Evolutionary conservation across 768 basidiomycete genomes (phyloP).

Genomic region (Stropharia rugosoannulata): DNA sequence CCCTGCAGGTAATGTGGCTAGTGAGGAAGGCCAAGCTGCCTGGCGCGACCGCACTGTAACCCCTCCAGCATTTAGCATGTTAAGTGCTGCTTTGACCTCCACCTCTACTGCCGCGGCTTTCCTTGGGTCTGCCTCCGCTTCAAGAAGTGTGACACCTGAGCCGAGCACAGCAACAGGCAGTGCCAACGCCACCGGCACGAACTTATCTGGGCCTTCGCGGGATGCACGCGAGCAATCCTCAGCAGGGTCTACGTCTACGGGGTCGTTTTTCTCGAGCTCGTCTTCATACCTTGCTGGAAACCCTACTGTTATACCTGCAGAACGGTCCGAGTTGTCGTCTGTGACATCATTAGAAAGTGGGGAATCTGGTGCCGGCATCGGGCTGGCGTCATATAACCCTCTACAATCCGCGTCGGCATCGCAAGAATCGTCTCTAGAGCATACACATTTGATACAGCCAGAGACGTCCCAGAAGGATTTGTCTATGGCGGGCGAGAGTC

Average conservation of each 20-base stretch:
- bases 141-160: conserved; percentile 12
- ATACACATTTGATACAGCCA: conserved; percentile 36
- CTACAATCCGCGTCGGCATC: conserved; percentile 48
- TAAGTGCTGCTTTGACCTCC: conserved; percentile 43
- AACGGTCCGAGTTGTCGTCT: conserved; percentile 7
- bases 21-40: conserved; percentile 28
- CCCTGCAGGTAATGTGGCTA: conserved; percentile 23
- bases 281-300: not conserved
- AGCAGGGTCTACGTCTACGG: not conserved
- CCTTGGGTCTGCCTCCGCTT: conserved; percentile 21
- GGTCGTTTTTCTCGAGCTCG: conserved; percentile 2
- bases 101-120: conserved; percentile 47
- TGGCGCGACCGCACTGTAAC: conserved; percentile 34
- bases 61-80: conserved; percentile 42
- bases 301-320: not conserved
- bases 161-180: conserved; percentile 12
- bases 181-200: not conserved
- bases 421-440: conserved; percentile 21
- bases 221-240: not conserved
- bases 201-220: not conserved
- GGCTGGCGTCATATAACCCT: conserved; percentile 34
- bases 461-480: conserved; percentile 19
- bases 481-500: conserved; percentile 10
- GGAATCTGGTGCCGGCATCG: conserved; percentile 6
- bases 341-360: conserved; percentile 10